Evolutionary conservation across 2,329 filamentous ascomycete species (phyloP), one percentile per base, ranked within the genome.

Genomic region (Ramichloridium luteum): DNA sequence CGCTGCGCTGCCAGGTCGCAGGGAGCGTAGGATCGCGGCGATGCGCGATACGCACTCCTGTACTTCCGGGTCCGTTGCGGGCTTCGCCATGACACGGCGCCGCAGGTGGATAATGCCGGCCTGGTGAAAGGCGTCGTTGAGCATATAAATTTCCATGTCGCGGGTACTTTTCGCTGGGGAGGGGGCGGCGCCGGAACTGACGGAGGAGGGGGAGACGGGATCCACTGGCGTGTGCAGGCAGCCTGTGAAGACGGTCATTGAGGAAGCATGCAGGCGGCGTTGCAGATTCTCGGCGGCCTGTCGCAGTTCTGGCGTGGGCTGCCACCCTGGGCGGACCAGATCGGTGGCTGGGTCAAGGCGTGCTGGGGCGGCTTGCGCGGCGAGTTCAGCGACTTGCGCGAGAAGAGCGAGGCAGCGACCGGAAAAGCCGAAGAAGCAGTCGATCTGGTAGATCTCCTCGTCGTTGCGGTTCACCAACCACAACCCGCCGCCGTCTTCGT

Each of bases 381-480:
- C 75, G 26, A 90, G 62, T 35, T 79, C 72, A 12, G 79, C 80
- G 22, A 90, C 72, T 35, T 75, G 72, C 2, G 79, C 76, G 6
- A 90, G 65, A 20, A 82, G 70, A 26, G 74, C 70, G 16, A 83
- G 69, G 46, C 77, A 84, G 20, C 72, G 68, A 13, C 72, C 77
- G 0, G 79, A 83, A 56, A 84, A 86, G 6, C 81, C 81, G 47
- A 83, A 75, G 39, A 86, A 76, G 55, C 80, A 90, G 56, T 85
- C 82, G 35, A 86, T 82, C 36, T 78, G 65, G 45, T 70, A 74
- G 22, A 54, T 50, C 16, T 54, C 50, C 12, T 49, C 49, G 25
- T 51, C 45, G 32, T 44, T 46, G 26, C 51, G 49, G 27, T 54
- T 54, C 22, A 54, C 51, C 1, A 54, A 43, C 51, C 51, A 54